These are phyloP conservation scores for Neurospora cerealis DNA, from an alignment of 495 filamentous ascomycete species.

Conservation along the genomic window DNA sequence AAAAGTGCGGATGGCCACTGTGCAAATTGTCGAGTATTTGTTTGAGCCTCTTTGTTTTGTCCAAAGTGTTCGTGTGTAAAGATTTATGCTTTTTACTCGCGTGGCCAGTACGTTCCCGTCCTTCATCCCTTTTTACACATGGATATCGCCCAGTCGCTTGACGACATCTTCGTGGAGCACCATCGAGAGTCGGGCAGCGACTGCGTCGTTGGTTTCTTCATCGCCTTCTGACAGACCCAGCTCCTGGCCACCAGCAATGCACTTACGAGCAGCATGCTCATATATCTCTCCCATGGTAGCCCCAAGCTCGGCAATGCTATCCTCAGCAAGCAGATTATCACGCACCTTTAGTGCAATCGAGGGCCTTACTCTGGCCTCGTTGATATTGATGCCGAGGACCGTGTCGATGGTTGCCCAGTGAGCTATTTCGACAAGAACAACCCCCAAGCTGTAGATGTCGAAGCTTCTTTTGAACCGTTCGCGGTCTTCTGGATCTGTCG, in stretches of 20 bases:
- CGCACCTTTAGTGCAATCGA: constrained; percentile 22
- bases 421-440: constrained; percentile 43
- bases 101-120: background rate
- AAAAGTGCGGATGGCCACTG: background rate
- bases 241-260: constrained; percentile 21
- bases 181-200: constrained; percentile 21
- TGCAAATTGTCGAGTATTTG: background rate
- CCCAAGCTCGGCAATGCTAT: constrained; percentile 21
- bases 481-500: constrained; percentile 20
- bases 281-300: constrained; percentile 25
- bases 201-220: constrained; percentile 24
- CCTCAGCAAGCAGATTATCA: constrained; percentile 13
- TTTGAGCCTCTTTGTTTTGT: background rate
- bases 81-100: background rate
- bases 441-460: constrained; percentile 48
- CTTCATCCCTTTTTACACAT: constrained; percentile 10
- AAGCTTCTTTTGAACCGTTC: constrained; percentile 39
- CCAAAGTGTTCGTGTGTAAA: background rate
- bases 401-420: constrained; percentile 42
- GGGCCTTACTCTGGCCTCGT: constrained; percentile 13
- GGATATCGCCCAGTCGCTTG: constrained; percentile 24
- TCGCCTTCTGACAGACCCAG: constrained; percentile 19
- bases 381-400: constrained; percentile 30
- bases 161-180: constrained; percentile 28
- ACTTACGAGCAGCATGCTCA: constrained; percentile 21